Conservation (phyloP, 352 stramenopile genomes). For the Pythium volutum region DNA sequence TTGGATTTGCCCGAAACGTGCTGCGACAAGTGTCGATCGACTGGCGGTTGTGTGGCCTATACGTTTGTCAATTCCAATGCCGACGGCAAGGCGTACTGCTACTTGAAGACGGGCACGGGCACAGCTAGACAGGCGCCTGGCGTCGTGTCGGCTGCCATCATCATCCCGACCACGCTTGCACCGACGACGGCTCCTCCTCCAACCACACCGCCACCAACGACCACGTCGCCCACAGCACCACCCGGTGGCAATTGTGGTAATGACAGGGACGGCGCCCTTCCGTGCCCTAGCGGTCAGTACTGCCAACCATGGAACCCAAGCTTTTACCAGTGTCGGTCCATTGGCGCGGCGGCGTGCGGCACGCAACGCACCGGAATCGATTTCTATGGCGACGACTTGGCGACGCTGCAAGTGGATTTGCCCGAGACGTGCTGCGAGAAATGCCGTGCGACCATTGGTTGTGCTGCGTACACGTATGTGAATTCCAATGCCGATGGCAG, state of each 20-base stretch:
- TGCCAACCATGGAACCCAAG: conserved; percentile 20
- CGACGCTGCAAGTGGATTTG: conserved; percentile 28
- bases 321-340: conserved; percentile 34
- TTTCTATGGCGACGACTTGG: conserved; percentile 37
- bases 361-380: conserved; percentile 32
- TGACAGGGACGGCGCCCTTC: neutral
- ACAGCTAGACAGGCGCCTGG: neutral
- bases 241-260: too few relatives aligned
- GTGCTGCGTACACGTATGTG: conserved; percentile 45
- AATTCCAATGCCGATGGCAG: conserved; percentile 30
- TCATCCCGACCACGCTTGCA: neutral
- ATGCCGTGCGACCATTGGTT: conserved; percentile 29
- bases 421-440: conserved; percentile 34
- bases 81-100: conserved; percentile 22
- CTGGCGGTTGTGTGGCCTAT: conserved; percentile 38
- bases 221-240: neutral
- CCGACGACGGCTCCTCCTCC: neutral
- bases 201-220: neutral
- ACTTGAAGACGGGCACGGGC: conserved; percentile 20
- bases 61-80: conserved; percentile 43
- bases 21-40: conserved; percentile 30
- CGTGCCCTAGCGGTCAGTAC: neutral
- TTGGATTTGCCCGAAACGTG: conserved; percentile 32
- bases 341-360: conserved; percentile 27
- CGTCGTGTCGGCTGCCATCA: conserved; percentile 1